Conservation (phyloP, 2,329 filamentous ascomycete species). For the Sporothrix pseudoabietina region DNA sequence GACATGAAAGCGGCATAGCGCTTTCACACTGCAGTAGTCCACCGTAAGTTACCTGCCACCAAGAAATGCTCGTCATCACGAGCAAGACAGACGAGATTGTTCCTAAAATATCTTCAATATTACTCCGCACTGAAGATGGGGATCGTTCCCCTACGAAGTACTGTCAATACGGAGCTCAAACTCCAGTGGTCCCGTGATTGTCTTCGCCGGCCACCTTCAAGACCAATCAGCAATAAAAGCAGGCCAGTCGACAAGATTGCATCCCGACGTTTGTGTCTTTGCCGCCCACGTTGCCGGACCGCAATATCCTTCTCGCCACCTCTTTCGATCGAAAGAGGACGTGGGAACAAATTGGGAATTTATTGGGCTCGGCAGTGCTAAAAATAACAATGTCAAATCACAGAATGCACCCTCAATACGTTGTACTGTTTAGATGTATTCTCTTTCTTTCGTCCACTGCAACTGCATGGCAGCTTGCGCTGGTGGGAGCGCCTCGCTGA, state of each 20-base stretch:
- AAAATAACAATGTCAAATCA: background rate
- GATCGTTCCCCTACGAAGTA: background rate
- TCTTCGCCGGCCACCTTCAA: background rate
- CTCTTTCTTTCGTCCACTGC: background rate
- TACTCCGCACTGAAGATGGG: background rate
- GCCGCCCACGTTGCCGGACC: background rate
- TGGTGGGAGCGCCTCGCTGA: background rate
- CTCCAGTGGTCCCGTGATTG: background rate
- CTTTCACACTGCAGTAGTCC: slow-evolving; percentile 14
- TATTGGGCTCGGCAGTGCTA: background rate
- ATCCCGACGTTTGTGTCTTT: background rate
- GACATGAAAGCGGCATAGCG: background rate
- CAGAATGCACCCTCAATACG: background rate
- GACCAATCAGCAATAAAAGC: background rate
- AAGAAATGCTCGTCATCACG: background rate
- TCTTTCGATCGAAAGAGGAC: no score
- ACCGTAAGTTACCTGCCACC: background rate
- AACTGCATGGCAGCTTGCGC: background rate
- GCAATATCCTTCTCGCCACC: background rate
- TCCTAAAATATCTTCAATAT: background rate
- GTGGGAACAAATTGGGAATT: background rate
- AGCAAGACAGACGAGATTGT: background rate
- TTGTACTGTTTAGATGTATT: no score
- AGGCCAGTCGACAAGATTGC: background rate
- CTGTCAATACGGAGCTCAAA: background rate